A percentile compares a stretch with the other conserved stretches of the same genome.
phyloP scores from a whole-genome alignment of 768 basidiomycete species.

The Tremella yokohamensis region DNA sequence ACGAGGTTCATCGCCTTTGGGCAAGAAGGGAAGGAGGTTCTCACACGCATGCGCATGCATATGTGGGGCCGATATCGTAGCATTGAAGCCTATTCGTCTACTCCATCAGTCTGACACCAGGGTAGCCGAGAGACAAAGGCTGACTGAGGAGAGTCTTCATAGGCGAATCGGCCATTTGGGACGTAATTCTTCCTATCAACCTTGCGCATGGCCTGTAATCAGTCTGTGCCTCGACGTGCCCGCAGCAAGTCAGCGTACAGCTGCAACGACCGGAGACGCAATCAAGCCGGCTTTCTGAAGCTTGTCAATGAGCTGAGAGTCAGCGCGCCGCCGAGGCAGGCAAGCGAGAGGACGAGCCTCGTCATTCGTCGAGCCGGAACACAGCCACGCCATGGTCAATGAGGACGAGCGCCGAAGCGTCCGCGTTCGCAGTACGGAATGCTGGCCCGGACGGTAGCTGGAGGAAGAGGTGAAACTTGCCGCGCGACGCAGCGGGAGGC shows the following conservation, averaged over 20 bases:
- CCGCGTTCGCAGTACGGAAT: no score
- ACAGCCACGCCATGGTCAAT: slow-evolving; percentile 54
- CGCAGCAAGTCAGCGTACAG: neutral
- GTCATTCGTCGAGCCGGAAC: slow-evolving; percentile 64
- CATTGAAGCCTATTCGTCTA: slow-evolving; percentile 73
- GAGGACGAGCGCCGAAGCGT: neutral
- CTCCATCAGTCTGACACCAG: slow-evolving; percentile 8
- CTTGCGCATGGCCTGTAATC: slow-evolving; percentile 61
- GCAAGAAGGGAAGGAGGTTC: slow-evolving; percentile 67
- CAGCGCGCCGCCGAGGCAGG: neutral
- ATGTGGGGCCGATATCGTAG: slow-evolving; percentile 94
- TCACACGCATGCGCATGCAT: slow-evolving; percentile 92
- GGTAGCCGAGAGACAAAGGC: slow-evolving; percentile 1
- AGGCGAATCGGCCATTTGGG: slow-evolving; percentile 56
- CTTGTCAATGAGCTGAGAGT: slow-evolving; percentile 61
- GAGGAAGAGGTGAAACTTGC: no score
- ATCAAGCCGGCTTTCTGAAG: slow-evolving; percentile 60
- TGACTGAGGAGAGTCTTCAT: slow-evolving; percentile 74
- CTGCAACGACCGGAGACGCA: slow-evolving; percentile 52
- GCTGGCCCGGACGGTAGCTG: no score
- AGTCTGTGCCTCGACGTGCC: neutral
- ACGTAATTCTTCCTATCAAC: slow-evolving; percentile 74
- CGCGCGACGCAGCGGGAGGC: no score
- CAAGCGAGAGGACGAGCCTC: slow-evolving; percentile 53
- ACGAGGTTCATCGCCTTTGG: slow-evolving; percentile 47